Base-by-base conservation (phyloP, 2,329 filamentous ascomycete genomes). In the Paecilomyces sp. region DNA sequence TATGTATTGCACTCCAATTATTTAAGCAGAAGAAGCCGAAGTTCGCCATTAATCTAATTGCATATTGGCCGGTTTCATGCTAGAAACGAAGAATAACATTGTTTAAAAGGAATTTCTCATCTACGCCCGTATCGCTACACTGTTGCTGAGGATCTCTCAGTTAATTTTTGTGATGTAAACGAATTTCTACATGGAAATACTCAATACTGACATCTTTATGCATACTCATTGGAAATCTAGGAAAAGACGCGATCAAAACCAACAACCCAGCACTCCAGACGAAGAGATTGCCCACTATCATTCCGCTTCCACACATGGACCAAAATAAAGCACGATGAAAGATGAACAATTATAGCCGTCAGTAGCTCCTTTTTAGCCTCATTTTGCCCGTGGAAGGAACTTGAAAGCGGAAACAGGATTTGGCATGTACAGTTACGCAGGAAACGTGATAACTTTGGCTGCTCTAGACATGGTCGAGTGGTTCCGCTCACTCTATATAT, bases 221-320 rank as follows among this genome's bases (percentile, higher is more conserved):
- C 41, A 47, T 6, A n/a, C 22, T 22, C 4, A 47, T 47, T 47
- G 41, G n/a, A 15, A 22, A 18, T 47, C 41, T 47, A 47, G n/a
- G 41, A 47, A 47, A 47, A 47, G 18, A 47, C 36, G 15, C 41
- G 18, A 15, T 7, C 41, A 59, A 24, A 54, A 28, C 34, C 57
- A 22, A 41, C 31, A 54, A 22, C 62, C 72, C 63, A 71, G 67
- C 57, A 56, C 31, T 55, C 34, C 41, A 59, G n/a, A 56, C 22
- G 9, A 54, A 51, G 31, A 13, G 15, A 8, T 47, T 47, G n/a
- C 41, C 41, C n/a, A 47, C 41, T 18, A 18, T 47, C 41, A 47
- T 47, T 47, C 18, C 41, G 41, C 41, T 47, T 22, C 41, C 41
- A 22, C 41, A 47, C n/a, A 18, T 22, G n/a, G n/a, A 18, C 41